Evolutionary conservation across 257 asterid species (phyloP).

Genomic region (Nicotiana tomentosiformis): DNA sequence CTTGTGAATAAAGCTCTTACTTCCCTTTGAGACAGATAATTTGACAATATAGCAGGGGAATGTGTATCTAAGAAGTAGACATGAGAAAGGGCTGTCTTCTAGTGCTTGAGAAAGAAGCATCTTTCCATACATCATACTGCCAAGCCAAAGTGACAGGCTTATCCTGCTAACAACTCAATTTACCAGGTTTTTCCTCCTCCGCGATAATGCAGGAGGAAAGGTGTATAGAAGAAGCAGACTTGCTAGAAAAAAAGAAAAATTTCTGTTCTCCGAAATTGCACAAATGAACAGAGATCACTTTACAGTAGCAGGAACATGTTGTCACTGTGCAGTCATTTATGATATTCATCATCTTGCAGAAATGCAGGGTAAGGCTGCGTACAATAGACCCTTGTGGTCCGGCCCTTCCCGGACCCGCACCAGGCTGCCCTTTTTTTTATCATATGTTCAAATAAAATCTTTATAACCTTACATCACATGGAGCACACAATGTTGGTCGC

Average conservation of each 20-base stretch:
- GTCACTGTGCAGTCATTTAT: background rate
- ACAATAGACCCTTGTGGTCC: no score
- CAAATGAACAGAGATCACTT: constrained; percentile 4
- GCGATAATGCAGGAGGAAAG: background rate
- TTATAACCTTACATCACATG: background rate
- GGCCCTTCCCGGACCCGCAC: no score
- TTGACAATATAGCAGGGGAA: background rate
- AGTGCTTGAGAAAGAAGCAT: background rate
- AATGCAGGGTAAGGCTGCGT: no score
- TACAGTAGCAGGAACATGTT: background rate
- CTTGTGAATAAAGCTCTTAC: background rate
- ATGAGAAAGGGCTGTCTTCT: background rate
- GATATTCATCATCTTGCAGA: background rate
- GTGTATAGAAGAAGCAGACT: background rate
- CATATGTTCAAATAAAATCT: background rate
- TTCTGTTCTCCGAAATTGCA: background rate
- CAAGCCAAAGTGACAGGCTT: background rate
- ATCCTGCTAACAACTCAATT: background rate
- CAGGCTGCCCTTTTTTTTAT: background rate
- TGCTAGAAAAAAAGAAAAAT: background rate
- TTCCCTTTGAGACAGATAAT: background rate
- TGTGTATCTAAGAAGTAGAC: background rate
- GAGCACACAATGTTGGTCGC: background rate
- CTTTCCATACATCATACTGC: background rate
- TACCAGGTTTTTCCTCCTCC: background rate